These are phyloP conservation scores for Cystobasidium sp. DNA, from an alignment of 1,284 basidiomycete species.

Conservation along the genomic window DNA sequence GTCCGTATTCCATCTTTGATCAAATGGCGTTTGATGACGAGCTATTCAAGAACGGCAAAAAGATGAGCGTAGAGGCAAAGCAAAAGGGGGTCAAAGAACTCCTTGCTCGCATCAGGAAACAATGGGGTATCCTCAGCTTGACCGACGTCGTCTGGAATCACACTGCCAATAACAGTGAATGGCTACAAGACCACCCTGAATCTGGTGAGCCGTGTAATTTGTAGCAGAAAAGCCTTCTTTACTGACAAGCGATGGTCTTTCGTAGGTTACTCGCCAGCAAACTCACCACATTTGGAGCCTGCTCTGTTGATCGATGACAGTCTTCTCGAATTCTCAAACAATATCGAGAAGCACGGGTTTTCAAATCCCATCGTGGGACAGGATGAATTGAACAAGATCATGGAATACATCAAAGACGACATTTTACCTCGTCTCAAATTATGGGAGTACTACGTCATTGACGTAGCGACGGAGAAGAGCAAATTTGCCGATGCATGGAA, in stretches of 20 bases:
- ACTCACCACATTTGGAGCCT: conserved; percentile 84
- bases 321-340: conserved; percentile 75
- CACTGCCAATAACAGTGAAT: conserved; percentile 86
- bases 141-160: conserved; percentile 96
- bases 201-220: conserved; percentile 66
- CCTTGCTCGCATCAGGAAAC: conserved; percentile 71
- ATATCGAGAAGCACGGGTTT: conserved; percentile 69
- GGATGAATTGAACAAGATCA: conserved; percentile 70
- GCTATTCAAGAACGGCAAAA: conserved; percentile 64
- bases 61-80: conserved; percentile 62
- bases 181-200: conserved; percentile 91
- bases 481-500: conserved; percentile 56
- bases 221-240: background rate
- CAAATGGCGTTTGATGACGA: conserved; percentile 79
- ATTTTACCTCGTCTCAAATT: conserved; percentile 69
- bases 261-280: conserved; percentile 81
- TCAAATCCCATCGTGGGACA: conserved; percentile 70
- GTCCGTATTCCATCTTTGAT: conserved; percentile 87
- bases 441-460: conserved; percentile 91
- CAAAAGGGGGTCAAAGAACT: conserved; percentile 65
- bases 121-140: conserved; percentile 82
- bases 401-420: conserved; percentile 67
- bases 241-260: background rate
- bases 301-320: conserved; percentile 86
- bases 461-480: conserved; percentile 62